Base-by-base conservation (phyloP, 225 moss, liverwort and hornwort genomes). In the Marchantia paleacea region DNA sequence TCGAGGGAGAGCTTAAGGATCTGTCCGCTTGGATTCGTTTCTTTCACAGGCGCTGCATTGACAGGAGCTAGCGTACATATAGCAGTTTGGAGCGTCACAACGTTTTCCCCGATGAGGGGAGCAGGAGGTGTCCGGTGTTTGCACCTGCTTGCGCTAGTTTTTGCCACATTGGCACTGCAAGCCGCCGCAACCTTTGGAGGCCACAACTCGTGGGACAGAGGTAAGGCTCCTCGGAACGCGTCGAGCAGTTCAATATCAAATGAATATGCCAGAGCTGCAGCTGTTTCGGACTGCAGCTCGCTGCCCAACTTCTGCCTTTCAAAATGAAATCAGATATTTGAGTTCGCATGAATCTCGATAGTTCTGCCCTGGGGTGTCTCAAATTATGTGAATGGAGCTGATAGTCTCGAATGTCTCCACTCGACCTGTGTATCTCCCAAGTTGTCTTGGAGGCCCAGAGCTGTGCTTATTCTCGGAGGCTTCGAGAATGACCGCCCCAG, bases 21-120 rank as follows among this genome's bases (percentile, higher is more conserved):
- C 47, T 48, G 19, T 25, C 10, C 61, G 3, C 48, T 61, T n/a
- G 60, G 48, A 62, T 49, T 52, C 12, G 26, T 58, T 29, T 2
- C 10, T 47, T 77, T 49, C 3, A 22, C 9, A 60, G 76, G 58
- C 39, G 39, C 61, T 47, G 60, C 25, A 11, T 58, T 61, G 61
- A 62, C 7, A 55, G 74, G 52, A 53, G 10, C 24, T 20, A n/a
- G 11, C 3, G 72, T 15, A 8, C 28, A 7, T 55, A 28, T 7
- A 13, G 5, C 63, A 70, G 10, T 72, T 48, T 61, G 16, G 79
- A 7, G 72, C 16, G n/a, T 18, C 50, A 50, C 20, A 63, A 60
- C 60, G 26, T 30, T 52, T 28, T 72, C 78, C 69, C 81, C 75
- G 74, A 86, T 86, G 86, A 86, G 86, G 83, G 86, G 83, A 74